Evolutionary conservation across 2,329 filamentous ascomycete genomes (phyloP).

Genomic region (Zalaria obscura): DNA sequence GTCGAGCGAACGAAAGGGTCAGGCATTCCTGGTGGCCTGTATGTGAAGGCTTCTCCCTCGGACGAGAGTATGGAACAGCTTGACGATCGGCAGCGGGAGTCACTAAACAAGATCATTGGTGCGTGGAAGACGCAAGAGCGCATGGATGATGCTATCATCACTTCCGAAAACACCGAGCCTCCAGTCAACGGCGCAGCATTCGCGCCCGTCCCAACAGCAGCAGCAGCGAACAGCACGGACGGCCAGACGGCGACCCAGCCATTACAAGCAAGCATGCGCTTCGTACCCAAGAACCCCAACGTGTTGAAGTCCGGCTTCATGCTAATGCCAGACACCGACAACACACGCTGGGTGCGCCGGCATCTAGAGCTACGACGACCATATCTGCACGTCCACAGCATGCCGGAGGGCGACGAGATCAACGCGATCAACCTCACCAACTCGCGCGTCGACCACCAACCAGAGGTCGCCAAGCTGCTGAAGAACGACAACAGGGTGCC

Average conservation of each 20-base stretch:
- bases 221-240: conserved; percentile 12
- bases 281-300: conserved; percentile 58
- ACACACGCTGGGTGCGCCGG: conserved; percentile 74
- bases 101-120: conserved; percentile 41
- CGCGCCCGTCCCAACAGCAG: conserved; percentile 15
- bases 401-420: conserved; percentile 77
- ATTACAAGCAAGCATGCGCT: conserved; percentile 62
- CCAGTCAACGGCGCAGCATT: conserved; percentile 46
- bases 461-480: conserved; percentile 69
- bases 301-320: conserved; percentile 79
- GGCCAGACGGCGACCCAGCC: conserved; percentile 35
- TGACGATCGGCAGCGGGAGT: conserved; percentile 20
- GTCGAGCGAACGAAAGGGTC: conserved; percentile 60
- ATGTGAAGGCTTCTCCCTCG: conserved; percentile 4
- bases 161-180: conserved; percentile 45
- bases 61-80: conserved; percentile 13
- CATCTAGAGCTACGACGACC: conserved; percentile 86
- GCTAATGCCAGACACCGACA: conserved; percentile 61
- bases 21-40: conserved; percentile 25
- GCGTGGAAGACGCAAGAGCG: conserved; percentile 44
- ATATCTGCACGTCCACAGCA: conserved; percentile 81
- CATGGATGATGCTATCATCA: conserved; percentile 31
- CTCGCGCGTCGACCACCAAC: conserved; percentile 81
- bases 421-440: conserved; percentile 80
- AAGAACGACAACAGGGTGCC: conserved; percentile 27